Evolutionary conservation across 2,329 filamentous ascomycete species (phyloP).

Genomic region (Stenocarpella maydis): DNA sequence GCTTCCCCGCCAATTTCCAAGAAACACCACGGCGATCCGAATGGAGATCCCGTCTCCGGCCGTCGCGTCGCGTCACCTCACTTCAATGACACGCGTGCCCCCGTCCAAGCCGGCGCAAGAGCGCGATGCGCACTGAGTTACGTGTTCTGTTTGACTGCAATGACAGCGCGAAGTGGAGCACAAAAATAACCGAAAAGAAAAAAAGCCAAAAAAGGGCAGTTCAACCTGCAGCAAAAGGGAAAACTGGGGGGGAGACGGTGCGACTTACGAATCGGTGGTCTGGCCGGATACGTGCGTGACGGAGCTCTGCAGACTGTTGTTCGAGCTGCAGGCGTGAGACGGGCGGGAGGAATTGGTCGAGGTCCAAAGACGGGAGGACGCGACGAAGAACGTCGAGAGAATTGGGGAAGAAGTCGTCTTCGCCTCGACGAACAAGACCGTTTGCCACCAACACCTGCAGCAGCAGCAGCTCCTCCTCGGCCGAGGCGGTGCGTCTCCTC

Average conservation of each 20-base stretch:
- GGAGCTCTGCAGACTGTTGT: neutral
- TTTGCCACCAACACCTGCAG: neutral
- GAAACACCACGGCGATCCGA: slow-evolving; percentile 10
- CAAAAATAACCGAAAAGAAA: neutral
- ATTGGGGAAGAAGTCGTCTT: neutral
- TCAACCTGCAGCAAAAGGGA: neutral
- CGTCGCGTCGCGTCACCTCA: slow-evolving; percentile 16
- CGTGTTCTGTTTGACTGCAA: neutral
- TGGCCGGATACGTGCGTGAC: neutral
- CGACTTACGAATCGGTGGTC: neutral
- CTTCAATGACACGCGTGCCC: neutral
- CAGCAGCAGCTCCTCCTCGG: neutral
- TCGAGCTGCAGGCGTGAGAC: slow-evolving; percentile 22
- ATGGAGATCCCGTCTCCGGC: neutral
- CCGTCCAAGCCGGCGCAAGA: neutral
- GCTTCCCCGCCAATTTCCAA: neutral
- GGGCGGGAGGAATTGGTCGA: slow-evolving; percentile 10
- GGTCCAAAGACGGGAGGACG: neutral
- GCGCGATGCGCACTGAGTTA: neutral
- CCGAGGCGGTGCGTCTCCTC: neutral
- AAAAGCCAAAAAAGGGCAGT: neutral
- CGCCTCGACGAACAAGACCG: neutral
- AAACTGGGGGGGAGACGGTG: neutral
- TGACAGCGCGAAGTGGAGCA: too few species aligned
- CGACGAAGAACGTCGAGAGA: neutral